Evolutionary conservation across 495 filamentous ascomycete species (phyloP), one percentile per base, ranked within the genome.

Genomic region (Hypoxylon rickii): DNA sequence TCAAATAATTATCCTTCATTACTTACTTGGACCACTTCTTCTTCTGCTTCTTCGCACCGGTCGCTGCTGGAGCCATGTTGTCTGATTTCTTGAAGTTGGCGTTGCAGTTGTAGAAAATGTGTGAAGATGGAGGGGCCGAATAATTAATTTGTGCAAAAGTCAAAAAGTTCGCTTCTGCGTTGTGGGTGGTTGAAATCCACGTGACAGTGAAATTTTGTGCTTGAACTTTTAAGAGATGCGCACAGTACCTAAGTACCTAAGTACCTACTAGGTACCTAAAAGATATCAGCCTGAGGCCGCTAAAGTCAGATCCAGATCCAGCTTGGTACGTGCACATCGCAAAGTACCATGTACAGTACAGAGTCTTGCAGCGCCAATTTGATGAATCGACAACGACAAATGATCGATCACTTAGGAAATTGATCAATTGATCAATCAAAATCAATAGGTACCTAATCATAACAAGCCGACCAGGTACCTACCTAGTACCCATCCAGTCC

Each of bases 21-120:
- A 66, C 66, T 15, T 66, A 95, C 90, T 97, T 98, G 67, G 92
- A 96, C 93, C 93, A 97, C 93, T 97, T 96, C 90, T 97, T 97
- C 90, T 96, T 96, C 76, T 93, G 89, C 83, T 96, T 96, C 86
- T 95, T 96, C 74, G 87, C 90, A 73, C 89, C 90, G 76, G 89
- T 78, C 76, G 86, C 81, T 78, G 87, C 84, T 78, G 89, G 88
- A 70, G 89, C 88, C 88, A 78, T 78, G 65, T 74, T 78, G 70
- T 65, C 69, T 53, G 48, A 56, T 67, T 55, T 71, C 52, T n/a
- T 71, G 59, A 63, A 70, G 62, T 70, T 71, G 75, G 63, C 73
- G 70, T 67, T 75, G 70, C 69, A 68, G 67, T 72, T 68, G 65
- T 69, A 66, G 59, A 52, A 64, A 55, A 47, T 69, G 65, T 64